These are phyloP conservation scores for Lentinula raphanica DNA, from an alignment of 768 basidiomycete genomes.

Conservation along the genomic window DNA sequence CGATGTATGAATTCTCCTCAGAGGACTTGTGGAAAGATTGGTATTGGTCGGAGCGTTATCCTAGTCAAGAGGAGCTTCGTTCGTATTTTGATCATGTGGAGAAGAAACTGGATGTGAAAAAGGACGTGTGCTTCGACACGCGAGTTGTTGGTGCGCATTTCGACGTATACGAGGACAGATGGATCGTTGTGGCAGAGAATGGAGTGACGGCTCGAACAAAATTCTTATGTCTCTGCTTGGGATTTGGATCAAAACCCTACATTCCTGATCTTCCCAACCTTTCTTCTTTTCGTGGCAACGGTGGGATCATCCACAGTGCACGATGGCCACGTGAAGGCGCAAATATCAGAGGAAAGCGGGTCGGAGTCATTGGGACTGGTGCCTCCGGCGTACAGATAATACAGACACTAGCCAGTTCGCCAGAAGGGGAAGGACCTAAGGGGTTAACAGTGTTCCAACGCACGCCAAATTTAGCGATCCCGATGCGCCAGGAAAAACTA, in stretches of 20 bases:
- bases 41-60: constrained; percentile 11
- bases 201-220: constrained; percentile 14
- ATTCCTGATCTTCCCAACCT: constrained; percentile 20
- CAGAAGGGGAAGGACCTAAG: constrained; percentile 5
- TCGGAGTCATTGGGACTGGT: constrained; percentile 23
- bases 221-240: constrained; percentile 20
- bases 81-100: constrained; percentile 20
- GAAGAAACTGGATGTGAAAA: constrained; percentile 20
- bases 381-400: constrained; percentile 9
- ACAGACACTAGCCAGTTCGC: constrained; percentile 16
- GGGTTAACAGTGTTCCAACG: constrained; percentile 24
- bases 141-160: constrained; percentile 19
- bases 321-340: constrained; percentile 19
- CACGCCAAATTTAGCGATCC: constrained; percentile 19
- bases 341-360: constrained; percentile 18
- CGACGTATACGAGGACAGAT: constrained; percentile 15
- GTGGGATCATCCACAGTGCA: constrained; percentile 18
- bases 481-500: constrained; percentile 15
- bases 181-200: constrained; percentile 18
- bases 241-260: constrained; percentile 20
- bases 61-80: constrained; percentile 12
- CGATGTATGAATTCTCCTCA: constrained; percentile 20
- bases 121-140: constrained; percentile 20
- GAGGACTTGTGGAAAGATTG: constrained; percentile 23
- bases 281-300: constrained; percentile 15